These are phyloP conservation scores for Juglanconis juglandina DNA, from an alignment of 2,329 filamentous ascomycete species.

Conservation along the genomic window DNA sequence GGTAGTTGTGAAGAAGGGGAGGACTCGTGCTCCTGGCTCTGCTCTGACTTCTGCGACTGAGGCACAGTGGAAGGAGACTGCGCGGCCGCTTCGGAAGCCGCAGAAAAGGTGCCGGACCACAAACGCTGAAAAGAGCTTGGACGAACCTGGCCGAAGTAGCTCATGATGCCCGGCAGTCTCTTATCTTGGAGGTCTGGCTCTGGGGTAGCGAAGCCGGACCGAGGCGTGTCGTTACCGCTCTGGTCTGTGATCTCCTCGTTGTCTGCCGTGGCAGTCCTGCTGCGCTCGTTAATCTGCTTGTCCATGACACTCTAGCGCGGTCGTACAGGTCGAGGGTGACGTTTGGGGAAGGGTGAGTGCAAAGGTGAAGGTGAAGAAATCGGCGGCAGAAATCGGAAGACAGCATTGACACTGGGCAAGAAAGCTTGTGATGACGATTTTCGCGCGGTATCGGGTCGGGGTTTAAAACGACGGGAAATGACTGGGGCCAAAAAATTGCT, in stretches of 20 bases:
- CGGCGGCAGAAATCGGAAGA: slow-evolving; percentile 20
- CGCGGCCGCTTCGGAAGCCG: slow-evolving; percentile 37
- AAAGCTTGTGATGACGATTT: slow-evolving; percentile 21
- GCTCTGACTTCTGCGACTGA: slow-evolving; percentile 18
- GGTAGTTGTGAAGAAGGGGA: slow-evolving; percentile 22
- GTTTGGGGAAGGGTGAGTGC: slow-evolving; percentile 11
- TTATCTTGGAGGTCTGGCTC: slow-evolving; percentile 93
- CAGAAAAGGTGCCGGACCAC: slow-evolving; percentile 37
- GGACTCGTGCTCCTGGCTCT: slow-evolving; percentile 12
- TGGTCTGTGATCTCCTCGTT: slow-evolving; percentile 69
- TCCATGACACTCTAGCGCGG: slow-evolving; percentile 26
- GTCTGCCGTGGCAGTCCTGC: slow-evolving; percentile 56
- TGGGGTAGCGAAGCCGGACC: slow-evolving; percentile 88
- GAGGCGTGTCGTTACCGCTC: slow-evolving; percentile 80
- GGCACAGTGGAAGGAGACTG: slow-evolving; percentile 26
- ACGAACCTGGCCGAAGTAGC: slow-evolving; percentile 99
- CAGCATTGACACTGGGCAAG: slow-evolving; percentile 16
- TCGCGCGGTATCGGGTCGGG: slow-evolving; percentile 18
- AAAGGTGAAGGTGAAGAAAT: slow-evolving; percentile 16
- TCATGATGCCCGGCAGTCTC: slow-evolving; percentile 91
- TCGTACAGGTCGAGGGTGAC: slow-evolving; percentile 10
- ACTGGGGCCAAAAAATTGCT: slow-evolving; percentile 17
- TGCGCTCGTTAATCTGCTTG: slow-evolving; percentile 48
- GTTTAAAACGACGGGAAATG: slow-evolving; percentile 18
- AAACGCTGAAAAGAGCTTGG: slow-evolving; percentile 63